Percentiles rank a stretch among this genome's conserved stretches.
These are phyloP conservation scores for Plasmodium coatneyi DNA, from an alignment of 169 alveolate genomes.

Conservation along the genomic window DNA sequence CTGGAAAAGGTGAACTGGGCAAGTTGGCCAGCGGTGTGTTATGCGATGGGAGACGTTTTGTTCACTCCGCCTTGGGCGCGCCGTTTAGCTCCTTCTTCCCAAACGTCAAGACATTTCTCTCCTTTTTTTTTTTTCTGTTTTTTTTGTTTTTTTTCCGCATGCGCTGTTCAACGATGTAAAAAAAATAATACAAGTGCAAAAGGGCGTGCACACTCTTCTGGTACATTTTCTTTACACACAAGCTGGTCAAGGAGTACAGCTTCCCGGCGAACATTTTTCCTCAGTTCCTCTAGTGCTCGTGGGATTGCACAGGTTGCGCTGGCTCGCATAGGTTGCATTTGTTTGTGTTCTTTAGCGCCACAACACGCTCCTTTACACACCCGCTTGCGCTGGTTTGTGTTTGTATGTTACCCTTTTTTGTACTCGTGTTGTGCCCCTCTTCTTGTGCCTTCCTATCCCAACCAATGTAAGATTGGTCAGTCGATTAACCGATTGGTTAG, in stretches of 20 bases:
- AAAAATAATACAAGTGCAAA: constrained; percentile 7
- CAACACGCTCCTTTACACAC: background rate
- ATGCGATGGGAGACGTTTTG: background rate
- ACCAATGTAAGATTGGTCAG: background rate
- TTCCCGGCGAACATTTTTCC: background rate
- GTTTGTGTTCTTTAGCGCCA: background rate
- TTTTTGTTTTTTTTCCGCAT: background rate
- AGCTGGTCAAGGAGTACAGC: background rate
- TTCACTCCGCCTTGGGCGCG: background rate
- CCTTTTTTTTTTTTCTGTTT: background rate
- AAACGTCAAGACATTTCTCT: constrained; percentile 8
- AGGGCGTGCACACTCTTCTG: background rate
- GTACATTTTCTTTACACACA: background rate
- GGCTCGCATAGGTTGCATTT: background rate
- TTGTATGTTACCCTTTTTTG: background rate
- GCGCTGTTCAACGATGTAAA: constrained; percentile 1
- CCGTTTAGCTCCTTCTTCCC: background rate
- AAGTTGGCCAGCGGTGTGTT: background rate
- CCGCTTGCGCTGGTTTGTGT: background rate
- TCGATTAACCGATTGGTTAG: background rate
- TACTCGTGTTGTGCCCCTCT: background rate
- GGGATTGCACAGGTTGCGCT: background rate
- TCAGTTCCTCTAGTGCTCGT: background rate
- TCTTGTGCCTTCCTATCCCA: background rate
- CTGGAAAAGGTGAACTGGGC: background rate